A percentile compares a stretch with the other conserved stretches of the same genome.
Evolutionary conservation across 495 filamentous ascomycete species (phyloP).

Genomic region (Penicillium maclennaniae): DNA sequence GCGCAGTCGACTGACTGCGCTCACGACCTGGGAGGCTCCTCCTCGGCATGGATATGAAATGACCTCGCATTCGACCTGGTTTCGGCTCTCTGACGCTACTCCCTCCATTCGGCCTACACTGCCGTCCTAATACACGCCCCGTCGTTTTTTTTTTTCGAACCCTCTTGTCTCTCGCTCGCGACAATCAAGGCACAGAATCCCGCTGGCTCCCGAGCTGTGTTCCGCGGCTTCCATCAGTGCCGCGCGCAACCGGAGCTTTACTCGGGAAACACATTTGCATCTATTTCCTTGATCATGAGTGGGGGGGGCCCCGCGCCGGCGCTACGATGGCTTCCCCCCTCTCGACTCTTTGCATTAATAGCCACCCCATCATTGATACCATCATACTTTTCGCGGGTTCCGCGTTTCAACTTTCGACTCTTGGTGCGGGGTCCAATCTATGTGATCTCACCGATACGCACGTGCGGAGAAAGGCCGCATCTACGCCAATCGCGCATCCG

Average conservation of each 20-base stretch:
- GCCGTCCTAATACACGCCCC: constrained; percentile 9
- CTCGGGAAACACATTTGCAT: not conserved
- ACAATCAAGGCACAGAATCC: too few relatives aligned
- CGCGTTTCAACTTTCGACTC: constrained; percentile 4
- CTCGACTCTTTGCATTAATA: constrained; percentile 11
- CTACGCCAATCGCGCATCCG: not conserved
- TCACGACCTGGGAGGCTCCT: constrained; percentile 26
- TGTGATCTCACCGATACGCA: constrained; percentile 16
- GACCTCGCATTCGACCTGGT: constrained; percentile 29
- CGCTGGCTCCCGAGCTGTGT: not conserved
- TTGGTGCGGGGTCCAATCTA: constrained; percentile 17
- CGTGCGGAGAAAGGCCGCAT: constrained; percentile 20
- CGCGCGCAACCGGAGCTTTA: not conserved
- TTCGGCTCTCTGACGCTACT: constrained; percentile 23
- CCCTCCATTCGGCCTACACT: constrained; percentile 14
- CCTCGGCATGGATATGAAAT: constrained; percentile 34
- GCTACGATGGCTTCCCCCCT: constrained; percentile 8
- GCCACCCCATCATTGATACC: not conserved
- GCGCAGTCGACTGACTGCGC: constrained; percentile 26
- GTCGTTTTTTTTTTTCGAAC: too few relatives aligned
- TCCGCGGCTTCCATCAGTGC: not conserved
- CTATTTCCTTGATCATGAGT: not conserved
- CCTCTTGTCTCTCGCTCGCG: too few relatives aligned
- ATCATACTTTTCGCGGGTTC: constrained; percentile 5
- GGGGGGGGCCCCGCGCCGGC: constrained; percentile 14